These are phyloP conservation scores for Astrothelium subdiscretum DNA, from an alignment of 495 filamentous ascomycete species.

Conservation along the genomic window DNA sequence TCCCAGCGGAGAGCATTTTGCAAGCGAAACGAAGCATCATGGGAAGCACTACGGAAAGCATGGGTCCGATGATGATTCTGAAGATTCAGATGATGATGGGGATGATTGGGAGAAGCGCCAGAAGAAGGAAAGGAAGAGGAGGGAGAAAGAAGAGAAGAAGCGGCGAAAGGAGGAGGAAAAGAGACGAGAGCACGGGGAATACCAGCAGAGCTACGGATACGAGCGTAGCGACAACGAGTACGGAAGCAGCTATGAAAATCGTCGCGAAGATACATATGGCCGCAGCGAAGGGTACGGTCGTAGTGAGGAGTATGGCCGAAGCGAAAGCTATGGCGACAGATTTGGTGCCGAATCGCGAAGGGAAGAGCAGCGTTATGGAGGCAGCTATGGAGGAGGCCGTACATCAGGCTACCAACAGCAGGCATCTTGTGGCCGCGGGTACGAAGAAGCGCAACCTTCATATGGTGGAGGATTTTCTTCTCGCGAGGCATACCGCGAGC, in stretches of 20 bases:
- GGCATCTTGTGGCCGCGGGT: background rate
- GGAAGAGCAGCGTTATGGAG: background rate
- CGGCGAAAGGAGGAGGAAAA: slow-evolving; percentile 16
- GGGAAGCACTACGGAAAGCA: slow-evolving; percentile 6
- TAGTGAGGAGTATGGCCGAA: background rate
- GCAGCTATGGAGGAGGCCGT: background rate
- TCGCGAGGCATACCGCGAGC: background rate
- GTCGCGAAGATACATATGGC: background rate
- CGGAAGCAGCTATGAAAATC: slow-evolving; percentile 1
- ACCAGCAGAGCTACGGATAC: slow-evolving; percentile 32
- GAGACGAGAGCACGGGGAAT: slow-evolving; percentile 14
- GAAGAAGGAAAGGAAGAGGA: slow-evolving; percentile 13
- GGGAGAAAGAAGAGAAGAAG: slow-evolving; percentile 14
- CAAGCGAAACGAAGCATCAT: slow-evolving; percentile 17
- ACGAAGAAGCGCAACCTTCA: background rate
- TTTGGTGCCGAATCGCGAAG: background rate
- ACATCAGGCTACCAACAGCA: slow-evolving; percentile 1
- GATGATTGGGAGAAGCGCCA: slow-evolving; percentile 17
- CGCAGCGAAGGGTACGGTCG: background rate
- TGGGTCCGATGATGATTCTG: slow-evolving; percentile 7
- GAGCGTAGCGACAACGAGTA: background rate
- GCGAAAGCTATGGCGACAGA: background rate
- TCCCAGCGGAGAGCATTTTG: slow-evolving; percentile 16
- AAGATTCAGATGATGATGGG: slow-evolving; percentile 14
- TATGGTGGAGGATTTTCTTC: background rate